Base-by-base conservation (phyloP, 371 early-diverging fungal genomes). In the Mucor piriformis region DNA sequence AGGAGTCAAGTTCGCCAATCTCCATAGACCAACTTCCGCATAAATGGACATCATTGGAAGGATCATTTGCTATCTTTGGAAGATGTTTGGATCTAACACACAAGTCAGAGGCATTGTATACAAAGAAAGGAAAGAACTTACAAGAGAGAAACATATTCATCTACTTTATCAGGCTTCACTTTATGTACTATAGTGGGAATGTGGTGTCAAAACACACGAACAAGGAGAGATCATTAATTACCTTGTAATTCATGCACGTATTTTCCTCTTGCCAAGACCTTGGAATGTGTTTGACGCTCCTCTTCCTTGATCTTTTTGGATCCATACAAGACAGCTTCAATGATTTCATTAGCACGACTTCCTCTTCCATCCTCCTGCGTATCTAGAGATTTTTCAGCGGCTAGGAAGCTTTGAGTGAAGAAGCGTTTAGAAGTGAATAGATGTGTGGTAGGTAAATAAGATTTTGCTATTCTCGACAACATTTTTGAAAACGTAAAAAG, bases 11-110 rank as follows among this genome's bases (percentile, higher is more conserved):
- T 29, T 90, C 87, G 13, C 97, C 97, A 61, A 97, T 87, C 51
- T 91, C 86, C 23, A 91, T 86, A 43, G 82, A 76, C 93, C 93
- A 96, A 72, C 92, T 92, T 24, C 97, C 97, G 52, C 92, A 92
- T 38, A 95, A 77, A 65, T 91, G 86, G 13, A 92, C 83, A 34
- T 84, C 79, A 57, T 89, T 91, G 29, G 77, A 74, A 8, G 86
- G 88, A 58, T 90, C 85, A 52, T 88, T 83, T 40, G 88, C 88
- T 38, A 95, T 83, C 21, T 79, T 77, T 2, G 94, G 91, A 53
- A 89, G 92, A 52, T 88, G 83, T 48, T 85, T 83, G 18, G 88
- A 64, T 38, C 69, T 69, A 50, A 16, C 10, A 15, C 4, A 35
- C 32, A 32, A 13, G 29, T 3, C 5, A 3, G 29, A 15, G 18